phyloP scores from a whole-genome alignment of 345 rosid species.

The Schrenkiella parvula region DNA sequence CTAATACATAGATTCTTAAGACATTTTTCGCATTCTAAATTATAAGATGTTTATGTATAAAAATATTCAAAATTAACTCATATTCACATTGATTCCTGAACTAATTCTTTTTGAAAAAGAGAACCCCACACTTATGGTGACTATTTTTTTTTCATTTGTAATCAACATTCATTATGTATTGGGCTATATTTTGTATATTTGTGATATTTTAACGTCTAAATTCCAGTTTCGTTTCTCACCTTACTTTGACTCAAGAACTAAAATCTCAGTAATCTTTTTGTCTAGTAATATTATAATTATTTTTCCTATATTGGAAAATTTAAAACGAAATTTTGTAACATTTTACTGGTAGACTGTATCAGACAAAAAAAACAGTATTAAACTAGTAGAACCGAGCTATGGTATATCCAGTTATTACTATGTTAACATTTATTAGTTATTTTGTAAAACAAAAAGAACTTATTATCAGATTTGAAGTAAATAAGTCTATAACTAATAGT shows the following conservation, averaged over 20 bases:
- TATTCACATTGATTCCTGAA: not conserved
- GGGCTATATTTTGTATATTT: not conserved
- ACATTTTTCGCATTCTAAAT: not conserved
- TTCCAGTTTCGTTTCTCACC: not conserved
- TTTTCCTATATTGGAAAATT: not conserved
- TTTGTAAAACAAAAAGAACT: too few species aligned
- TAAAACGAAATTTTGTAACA: not conserved
- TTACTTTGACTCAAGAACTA: constrained; percentile 1
- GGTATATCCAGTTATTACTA: not conserved
- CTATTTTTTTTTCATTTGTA: not conserved
- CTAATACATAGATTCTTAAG: not conserved
- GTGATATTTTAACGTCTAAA: not conserved
- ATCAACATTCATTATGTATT: not conserved
- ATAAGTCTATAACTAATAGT: not conserved
- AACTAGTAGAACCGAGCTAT: not conserved
- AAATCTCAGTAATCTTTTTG: not conserved
- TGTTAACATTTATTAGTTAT: too few species aligned
- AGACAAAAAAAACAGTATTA: not conserved
- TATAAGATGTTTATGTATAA: not conserved
- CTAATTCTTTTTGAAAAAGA: not conserved
- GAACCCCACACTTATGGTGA: not conserved
- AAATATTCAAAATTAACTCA: not conserved
- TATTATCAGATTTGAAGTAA: not conserved
- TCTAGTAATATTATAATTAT: not conserved
- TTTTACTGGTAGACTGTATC: not conserved